Evolutionary conservation across 352 stramenopile species (phyloP).

Genomic region (Pythium folliculosum): DNA sequence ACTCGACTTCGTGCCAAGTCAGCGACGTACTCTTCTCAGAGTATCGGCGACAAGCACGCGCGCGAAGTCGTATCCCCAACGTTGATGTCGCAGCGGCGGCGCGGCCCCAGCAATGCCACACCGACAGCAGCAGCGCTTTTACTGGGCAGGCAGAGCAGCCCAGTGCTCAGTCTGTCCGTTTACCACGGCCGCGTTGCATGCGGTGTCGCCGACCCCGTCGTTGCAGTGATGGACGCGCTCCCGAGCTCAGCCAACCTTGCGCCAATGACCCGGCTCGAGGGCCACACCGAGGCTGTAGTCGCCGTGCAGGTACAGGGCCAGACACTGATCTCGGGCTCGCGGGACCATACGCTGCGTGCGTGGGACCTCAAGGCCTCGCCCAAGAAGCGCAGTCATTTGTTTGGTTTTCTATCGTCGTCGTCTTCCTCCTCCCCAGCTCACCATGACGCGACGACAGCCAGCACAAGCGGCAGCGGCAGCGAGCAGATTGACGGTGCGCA

Average conservation of each 20-base stretch:
- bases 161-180: conserved; percentile 60
- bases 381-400: conserved; percentile 55
- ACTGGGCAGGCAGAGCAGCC: conserved; percentile 22
- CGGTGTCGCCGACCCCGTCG: conserved; percentile 41
- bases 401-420: conserved; percentile 58
- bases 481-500: conserved; percentile 49
- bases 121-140: not conserved
- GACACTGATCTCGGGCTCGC: conserved; percentile 65
- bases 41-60: not conserved
- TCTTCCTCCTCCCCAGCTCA: conserved; percentile 2
- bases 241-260: not conserved
- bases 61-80: conserved; percentile 2
- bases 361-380: conserved; percentile 71
- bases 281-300: conserved; percentile 57
- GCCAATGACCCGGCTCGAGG: conserved; percentile 40
- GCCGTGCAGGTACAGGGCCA: conserved; percentile 60
- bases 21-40: not conserved
- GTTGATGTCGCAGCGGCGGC: conserved; percentile 2
- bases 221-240: conserved; percentile 45
- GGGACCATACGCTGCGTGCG: conserved; percentile 67
- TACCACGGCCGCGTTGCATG: conserved; percentile 52
- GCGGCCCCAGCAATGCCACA: conserved; percentile 7
- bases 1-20: conserved; percentile 1
- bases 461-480: conserved; percentile 21
- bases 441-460: conserved; percentile 18